Conservation (phyloP, 495 filamentous ascomycete genomes). For the Neurospora africana region DNA sequence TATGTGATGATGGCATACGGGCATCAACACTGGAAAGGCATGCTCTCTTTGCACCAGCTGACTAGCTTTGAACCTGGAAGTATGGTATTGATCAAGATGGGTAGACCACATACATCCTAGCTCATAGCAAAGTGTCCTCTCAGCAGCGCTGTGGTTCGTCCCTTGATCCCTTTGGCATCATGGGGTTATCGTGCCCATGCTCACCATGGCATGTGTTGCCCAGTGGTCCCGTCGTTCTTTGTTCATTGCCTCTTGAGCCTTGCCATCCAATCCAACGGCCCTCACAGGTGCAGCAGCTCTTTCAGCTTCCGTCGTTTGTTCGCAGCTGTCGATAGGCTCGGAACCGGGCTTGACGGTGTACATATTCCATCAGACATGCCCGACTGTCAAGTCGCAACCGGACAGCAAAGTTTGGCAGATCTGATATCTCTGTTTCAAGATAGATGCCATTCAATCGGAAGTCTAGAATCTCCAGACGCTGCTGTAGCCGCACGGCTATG, state of each 20-base stretch:
- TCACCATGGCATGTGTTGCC: background rate
- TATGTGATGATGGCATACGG: background rate
- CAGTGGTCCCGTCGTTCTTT: background rate
- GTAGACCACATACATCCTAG: background rate
- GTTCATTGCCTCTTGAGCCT: background rate
- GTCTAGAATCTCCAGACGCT: background rate
- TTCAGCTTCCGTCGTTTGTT: background rate
- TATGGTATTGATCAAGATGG: background rate
- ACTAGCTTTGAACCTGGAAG: background rate
- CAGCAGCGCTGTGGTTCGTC: no score
- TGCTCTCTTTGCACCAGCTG: background rate
- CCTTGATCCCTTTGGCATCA: background rate
- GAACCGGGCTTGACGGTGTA: background rate
- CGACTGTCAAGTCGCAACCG: background rate
- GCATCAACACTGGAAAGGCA: background rate
- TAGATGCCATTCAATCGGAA: background rate
- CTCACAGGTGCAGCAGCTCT: background rate
- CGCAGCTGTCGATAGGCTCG: background rate
- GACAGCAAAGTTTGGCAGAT: background rate
- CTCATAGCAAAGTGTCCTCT: background rate
- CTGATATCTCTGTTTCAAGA: background rate
- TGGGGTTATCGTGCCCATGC: background rate
- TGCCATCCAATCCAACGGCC: background rate
- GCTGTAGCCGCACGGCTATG: background rate
- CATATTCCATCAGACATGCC: background rate